phyloP scores from a whole-genome alignment of 2,329 filamentous ascomycete genomes.

The Pestalotiopsis fici region DNA sequence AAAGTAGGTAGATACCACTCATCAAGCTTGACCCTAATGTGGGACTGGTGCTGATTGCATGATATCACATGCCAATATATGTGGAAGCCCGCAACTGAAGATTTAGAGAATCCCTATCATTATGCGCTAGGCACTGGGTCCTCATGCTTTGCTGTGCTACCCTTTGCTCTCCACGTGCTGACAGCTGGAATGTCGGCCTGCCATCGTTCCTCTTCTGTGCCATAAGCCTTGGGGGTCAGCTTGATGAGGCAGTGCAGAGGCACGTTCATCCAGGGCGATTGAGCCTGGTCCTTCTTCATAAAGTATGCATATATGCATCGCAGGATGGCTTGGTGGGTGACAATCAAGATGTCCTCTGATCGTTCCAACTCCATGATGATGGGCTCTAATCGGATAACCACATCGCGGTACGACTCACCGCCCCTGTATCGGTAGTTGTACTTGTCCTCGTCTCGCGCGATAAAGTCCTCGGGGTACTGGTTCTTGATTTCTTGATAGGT shows the following conservation, averaged over 20 bases:
- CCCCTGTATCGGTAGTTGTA: slow-evolving; percentile 99
- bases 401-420: slow-evolving; percentile 92
- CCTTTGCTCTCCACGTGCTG: slow-evolving; percentile 94
- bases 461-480: slow-evolving; percentile 90
- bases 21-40: not conserved
- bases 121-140: slow-evolving; percentile 39
- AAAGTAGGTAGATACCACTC: not conserved
- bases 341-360: slow-evolving; percentile 94
- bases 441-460: slow-evolving; percentile 94
- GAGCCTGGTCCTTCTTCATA: slow-evolving; percentile 92
- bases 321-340: slow-evolving; percentile 95
- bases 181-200: slow-evolving; percentile 93
- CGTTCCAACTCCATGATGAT: slow-evolving; percentile 99
- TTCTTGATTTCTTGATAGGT: slow-evolving; percentile 96
- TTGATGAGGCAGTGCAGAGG: slow-evolving; percentile 96
- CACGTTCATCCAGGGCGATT: slow-evolving; percentile 98
- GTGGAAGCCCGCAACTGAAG: not conserved
- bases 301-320: slow-evolving; percentile 99
- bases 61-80: not conserved
- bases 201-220: slow-evolving; percentile 85
- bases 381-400: slow-evolving; percentile 94
- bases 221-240: slow-evolving; percentile 90
- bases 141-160: slow-evolving; percentile 84
- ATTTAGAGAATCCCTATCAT: not conserved
- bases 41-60: not conserved